Evolutionary conservation across 331 rosid genomes (phyloP).

Genomic region (Spiraea crenata): DNA sequence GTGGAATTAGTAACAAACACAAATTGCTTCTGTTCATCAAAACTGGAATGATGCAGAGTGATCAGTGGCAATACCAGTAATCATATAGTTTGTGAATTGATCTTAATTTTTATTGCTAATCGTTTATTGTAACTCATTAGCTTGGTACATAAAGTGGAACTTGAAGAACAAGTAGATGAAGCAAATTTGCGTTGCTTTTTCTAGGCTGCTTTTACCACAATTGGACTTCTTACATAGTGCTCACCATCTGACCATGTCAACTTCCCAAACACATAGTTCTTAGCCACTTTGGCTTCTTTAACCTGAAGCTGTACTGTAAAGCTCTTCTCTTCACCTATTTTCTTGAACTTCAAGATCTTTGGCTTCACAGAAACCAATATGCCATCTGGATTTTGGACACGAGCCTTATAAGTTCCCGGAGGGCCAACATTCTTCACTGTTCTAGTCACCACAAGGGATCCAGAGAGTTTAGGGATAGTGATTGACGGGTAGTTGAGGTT

Average conservation of each 20-base stretch:
- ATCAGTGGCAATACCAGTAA: background rate
- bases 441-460: conserved; percentile 50
- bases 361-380: conserved; percentile 56
- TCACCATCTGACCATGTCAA: conserved; percentile 79
- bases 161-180: conserved; percentile 1
- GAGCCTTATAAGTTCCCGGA: conserved; percentile 55
- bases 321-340: conserved; percentile 62
- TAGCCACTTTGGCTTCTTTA: conserved; percentile 28
- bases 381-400: conserved; percentile 49
- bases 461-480: conserved; percentile 61
- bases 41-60: no score
- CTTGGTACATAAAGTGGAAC: background rate
- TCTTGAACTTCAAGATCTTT: conserved; percentile 49
- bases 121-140: conserved; percentile 21
- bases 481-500: conserved; percentile 86
- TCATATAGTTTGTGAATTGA: background rate
- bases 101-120: conserved; percentile 1
- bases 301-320: conserved; percentile 47
- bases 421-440: conserved; percentile 69
- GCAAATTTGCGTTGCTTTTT: conserved; percentile 4
- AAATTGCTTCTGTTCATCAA: no score
- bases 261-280: conserved; percentile 60
- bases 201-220: conserved; percentile 58
- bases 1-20: no score
- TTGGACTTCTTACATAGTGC: conserved; percentile 73